Evolutionary conservation across 2,329 filamentous ascomycete genomes (phyloP), one percentile per base, ranked within the genome.

Genomic region (Tetracladium maxilliforme): DNA sequence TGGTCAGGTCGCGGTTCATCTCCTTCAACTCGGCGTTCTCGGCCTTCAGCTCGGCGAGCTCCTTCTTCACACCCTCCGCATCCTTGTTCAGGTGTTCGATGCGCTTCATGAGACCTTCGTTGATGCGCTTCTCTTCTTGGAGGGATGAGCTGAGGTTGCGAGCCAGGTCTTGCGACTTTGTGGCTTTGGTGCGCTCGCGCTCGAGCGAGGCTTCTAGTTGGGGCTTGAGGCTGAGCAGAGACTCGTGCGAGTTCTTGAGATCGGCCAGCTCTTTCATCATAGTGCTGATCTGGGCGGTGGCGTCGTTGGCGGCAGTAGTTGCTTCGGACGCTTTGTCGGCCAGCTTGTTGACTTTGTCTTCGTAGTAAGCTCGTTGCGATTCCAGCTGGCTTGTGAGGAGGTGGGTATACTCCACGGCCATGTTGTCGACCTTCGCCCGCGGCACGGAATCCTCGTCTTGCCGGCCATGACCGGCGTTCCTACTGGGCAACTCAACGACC

Each of bases 361-460:
- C 87, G 39, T 92, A 98, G 51, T 95, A 98, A 1, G 80, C 64
- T 7, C 90, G 70, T 47, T 98, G 90, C 21, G 77, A 84, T 45
- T 95, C 90, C 3, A 98, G 70, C 44, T 98, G 90, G 31, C 76
- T 86, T 4, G 82, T 92, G 8, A 98, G 68, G 3, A 98, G 69
- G 43, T 94, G 86, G 0, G 87, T 90, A 48, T 95, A 98, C 52
- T 98, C 90, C 36, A 90, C 66, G 16, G 82, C 82, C 45, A 95
- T 92, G 42, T 70, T 81, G 34, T 76, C 70, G 7, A 75, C 48
- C 44, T 76, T 76, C 22, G 66, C 64, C 12, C 77, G 58, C 2
- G 80, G 77, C 6, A 86, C 77, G 9, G 73, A 68, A 31, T 84
- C 80, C 19, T 68, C 64, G 33, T 67, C 61, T 3, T 30, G 27